phyloP scores from a whole-genome alignment of 768 basidiomycete species.

The Auriscalpium vulgare region DNA sequence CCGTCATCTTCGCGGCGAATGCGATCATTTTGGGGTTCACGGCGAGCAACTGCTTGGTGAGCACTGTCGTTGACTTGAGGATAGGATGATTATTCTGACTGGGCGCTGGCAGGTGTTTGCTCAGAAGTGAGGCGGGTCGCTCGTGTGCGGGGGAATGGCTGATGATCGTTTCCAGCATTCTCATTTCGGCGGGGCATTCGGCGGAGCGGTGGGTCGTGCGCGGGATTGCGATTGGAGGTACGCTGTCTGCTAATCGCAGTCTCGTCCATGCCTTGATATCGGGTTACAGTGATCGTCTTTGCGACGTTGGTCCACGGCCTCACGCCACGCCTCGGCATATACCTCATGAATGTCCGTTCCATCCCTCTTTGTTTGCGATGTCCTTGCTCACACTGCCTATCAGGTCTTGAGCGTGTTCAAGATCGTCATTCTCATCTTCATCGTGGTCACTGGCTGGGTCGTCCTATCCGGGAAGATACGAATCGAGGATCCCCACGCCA shows the following conservation, averaged over 20 bases:
- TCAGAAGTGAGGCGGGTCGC: slow-evolving; percentile 12
- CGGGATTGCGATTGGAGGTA: slow-evolving; percentile 51
- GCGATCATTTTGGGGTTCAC: slow-evolving; percentile 39
- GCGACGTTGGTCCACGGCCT: slow-evolving; percentile 45
- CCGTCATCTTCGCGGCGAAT: slow-evolving; percentile 39
- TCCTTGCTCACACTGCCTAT: background rate
- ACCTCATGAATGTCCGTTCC: slow-evolving; percentile 42
- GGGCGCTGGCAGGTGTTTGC: slow-evolving; percentile 22
- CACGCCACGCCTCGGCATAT: slow-evolving; percentile 39
- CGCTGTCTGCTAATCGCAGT: background rate
- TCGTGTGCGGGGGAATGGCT: slow-evolving; percentile 35
- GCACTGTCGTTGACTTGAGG: slow-evolving; percentile 8
- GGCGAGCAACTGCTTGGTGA: slow-evolving; percentile 40
- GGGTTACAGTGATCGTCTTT: slow-evolving; percentile 36
- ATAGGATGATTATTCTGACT: background rate
- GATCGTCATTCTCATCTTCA: slow-evolving; percentile 42
- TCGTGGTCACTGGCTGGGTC: slow-evolving; percentile 51
- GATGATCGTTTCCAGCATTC: slow-evolving; percentile 33
- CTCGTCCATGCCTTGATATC: background rate
- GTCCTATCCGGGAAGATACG: slow-evolving; percentile 52
- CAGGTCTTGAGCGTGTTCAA: slow-evolving; percentile 48
- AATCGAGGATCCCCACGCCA: slow-evolving; percentile 47
- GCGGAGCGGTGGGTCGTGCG: slow-evolving; percentile 43
- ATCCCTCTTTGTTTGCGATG: background rate
- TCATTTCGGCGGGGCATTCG: slow-evolving; percentile 31